Conservation (phyloP, 148 eudicot species). For the Heliosperma pusillum region DNA sequence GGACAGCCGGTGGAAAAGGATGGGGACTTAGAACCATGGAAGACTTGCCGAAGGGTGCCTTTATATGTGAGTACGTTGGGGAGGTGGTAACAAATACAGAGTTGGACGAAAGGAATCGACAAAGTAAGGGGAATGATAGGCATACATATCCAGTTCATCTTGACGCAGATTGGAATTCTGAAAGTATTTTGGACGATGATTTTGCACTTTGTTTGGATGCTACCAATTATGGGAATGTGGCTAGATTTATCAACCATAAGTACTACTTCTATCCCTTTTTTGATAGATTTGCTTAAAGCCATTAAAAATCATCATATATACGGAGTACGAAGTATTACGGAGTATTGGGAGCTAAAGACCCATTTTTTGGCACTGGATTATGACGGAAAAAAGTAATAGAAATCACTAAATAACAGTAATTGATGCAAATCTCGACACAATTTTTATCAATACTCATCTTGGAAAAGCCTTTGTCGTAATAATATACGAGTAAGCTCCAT, state of each 20-base stretch:
- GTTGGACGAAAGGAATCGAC: slow-evolving; percentile 42
- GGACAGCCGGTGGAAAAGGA: slow-evolving; percentile 52
- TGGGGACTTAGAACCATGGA: slow-evolving; percentile 59
- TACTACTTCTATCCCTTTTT: slow-evolving; percentile 18
- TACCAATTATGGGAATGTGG: slow-evolving; percentile 57
- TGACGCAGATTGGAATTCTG: slow-evolving; percentile 73
- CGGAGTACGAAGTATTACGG: too few species aligned
- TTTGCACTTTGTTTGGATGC: slow-evolving; percentile 73
- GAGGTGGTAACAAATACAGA: slow-evolving; percentile 60
- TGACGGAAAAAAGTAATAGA: too few species aligned
- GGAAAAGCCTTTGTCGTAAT: too few species aligned
- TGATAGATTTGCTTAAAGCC: not conserved
- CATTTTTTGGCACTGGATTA: too few species aligned
- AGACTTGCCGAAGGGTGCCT: slow-evolving; percentile 55
- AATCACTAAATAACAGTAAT: too few species aligned
- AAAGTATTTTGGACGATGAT: slow-evolving; percentile 60
- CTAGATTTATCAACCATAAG: slow-evolving; percentile 68
- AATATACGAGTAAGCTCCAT: not conserved
- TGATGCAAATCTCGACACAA: not conserved
- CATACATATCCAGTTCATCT: slow-evolving; percentile 66
- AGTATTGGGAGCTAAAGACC: too few species aligned
- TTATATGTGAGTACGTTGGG: slow-evolving; percentile 63
- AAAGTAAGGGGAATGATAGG: slow-evolving; percentile 36
- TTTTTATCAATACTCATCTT: not conserved
- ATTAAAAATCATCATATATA: too few species aligned